Percentiles rank a stretch among this genome's conserved stretches.
Conservation (phyloP, 257 asterid genomes). For the Solanum boliviense region DNA sequence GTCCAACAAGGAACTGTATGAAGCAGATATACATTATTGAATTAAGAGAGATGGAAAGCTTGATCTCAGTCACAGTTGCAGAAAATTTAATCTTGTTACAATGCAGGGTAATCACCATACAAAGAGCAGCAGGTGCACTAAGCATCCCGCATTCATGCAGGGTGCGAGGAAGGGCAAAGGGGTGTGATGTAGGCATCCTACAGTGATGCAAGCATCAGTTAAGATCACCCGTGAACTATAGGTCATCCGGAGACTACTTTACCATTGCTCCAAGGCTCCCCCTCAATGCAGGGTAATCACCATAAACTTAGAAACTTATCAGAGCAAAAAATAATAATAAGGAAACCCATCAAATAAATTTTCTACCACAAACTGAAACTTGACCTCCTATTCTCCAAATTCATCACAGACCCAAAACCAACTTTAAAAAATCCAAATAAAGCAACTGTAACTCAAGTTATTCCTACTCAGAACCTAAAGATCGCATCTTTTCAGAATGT, state of each 20-base stretch:
- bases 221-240: background rate
- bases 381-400: background rate
- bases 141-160: background rate
- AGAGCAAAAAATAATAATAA: background rate
- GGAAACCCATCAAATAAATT: background rate
- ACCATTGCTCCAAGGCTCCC: background rate
- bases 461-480: background rate
- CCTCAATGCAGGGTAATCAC: background rate
- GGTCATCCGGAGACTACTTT: background rate
- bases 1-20: background rate
- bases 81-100: background rate
- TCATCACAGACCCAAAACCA: background rate
- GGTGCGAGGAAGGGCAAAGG: background rate
- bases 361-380: background rate
- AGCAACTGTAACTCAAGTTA: background rate
- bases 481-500: background rate
- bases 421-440: background rate
- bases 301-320: background rate
- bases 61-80: background rate
- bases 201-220: background rate
- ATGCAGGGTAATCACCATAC: background rate
- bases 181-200: background rate
- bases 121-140: background rate
- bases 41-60: background rate
- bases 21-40: background rate